Evolutionary conservation across 169 alveolate genomes (phyloP), one percentile per base, ranked within the genome.

Genomic region (Condylostoma magnum): DNA sequence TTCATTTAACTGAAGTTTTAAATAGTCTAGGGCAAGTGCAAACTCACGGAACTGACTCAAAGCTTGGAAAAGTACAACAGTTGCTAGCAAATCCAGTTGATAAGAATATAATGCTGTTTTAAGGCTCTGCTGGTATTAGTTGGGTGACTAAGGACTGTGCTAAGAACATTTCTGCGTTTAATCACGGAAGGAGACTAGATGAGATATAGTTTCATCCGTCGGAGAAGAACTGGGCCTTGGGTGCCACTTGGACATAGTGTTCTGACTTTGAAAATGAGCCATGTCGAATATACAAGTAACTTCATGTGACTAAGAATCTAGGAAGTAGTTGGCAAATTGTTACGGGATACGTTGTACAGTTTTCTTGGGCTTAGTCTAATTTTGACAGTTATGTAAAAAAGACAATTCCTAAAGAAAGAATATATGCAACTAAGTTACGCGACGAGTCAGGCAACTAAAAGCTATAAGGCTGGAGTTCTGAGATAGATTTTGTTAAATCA

Each of bases 381-480:
- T n/a, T n/a, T n/a, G n/a, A n/a, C n/a, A n/a, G n/a, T 43, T 43
- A 43, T 43, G n/a, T 51, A 51, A 60, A 56, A 30, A 66, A 47
- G 25, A 25, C 6, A 1, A 47, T 66, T 12, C 75, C 75, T 15
- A 10, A 22, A 43, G 63, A 66, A 46, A 58, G 87, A 74, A 74
- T 85, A 30, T 78, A 71, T 44, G 69, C 76, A 3, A 77, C 88
- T 20, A 69, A 69, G 30, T 84, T 77, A 41, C 79, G 84, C 2
- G 44, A 50, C 12, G 84, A 72, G 0, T 65, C 52, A 36, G 86
- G 88, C 20, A 75, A 77, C 41, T 77, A 78, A 52, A 58, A 55
- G 18, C 15, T 55, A 31, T 41, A 56, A 20, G 95, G 95, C n/a
- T 96, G 99, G 99, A 88, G 89, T 82, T 82, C 86, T 66, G 81